Conservation (phyloP, 345 rosid species). For the Firmiana major region DNA sequence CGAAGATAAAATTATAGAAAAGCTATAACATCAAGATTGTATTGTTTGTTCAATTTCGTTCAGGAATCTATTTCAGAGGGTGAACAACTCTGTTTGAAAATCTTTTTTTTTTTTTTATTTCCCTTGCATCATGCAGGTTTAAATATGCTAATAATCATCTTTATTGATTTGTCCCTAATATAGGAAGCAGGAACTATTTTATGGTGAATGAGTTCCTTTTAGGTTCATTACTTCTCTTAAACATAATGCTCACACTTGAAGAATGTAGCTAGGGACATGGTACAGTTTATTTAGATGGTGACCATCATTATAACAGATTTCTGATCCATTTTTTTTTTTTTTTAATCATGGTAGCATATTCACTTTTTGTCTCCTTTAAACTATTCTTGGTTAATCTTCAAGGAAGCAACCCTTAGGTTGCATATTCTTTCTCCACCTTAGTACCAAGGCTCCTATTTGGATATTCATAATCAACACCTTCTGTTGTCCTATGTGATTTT, state of each 20-base stretch:
- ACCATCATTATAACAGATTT: neutral
- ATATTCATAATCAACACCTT: neutral
- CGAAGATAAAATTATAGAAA: neutral
- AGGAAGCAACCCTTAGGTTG: neutral
- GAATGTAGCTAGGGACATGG: neutral
- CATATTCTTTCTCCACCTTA: neutral
- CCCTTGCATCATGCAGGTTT: neutral
- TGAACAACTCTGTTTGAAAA: neutral
- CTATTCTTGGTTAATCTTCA: neutral
- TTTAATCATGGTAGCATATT: neutral
- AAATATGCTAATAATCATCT: neutral
- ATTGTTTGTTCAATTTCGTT: neutral
- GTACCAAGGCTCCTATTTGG: neutral
- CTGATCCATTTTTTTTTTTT: neutral
- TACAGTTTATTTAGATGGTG: neutral
- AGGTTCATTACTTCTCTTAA: neutral
- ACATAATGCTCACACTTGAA: neutral
- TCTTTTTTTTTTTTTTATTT: neutral
- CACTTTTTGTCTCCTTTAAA: neutral
- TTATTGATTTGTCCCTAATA: neutral
- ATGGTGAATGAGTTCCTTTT: neutral
- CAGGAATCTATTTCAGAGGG: neutral
- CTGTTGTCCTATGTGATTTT: neutral
- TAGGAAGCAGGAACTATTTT: neutral
- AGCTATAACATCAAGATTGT: neutral